Base-by-base conservation (phyloP, 2,329 filamentous ascomycete genomes). In the Ascochyta lentis region DNA sequence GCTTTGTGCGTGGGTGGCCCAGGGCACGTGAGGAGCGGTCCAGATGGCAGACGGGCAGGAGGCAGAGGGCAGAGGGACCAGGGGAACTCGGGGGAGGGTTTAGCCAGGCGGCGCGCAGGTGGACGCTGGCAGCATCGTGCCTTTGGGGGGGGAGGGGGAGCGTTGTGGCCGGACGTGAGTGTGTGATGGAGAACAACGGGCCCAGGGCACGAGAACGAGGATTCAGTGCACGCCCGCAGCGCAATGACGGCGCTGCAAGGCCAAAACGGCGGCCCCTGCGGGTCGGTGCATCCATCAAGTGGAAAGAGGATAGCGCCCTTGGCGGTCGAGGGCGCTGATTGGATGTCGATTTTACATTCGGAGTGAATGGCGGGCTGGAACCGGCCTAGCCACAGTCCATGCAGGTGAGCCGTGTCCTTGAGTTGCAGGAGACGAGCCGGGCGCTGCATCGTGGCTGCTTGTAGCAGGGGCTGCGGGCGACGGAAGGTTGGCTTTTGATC, bases 161-260 rank as follows among this genome's bases (percentile, higher is more conserved):
- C 41, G 63, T 52, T 45, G 57, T 59, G 46, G 61, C 54, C 56
- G 58, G 53, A 57, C 44, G 63, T 54, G 61, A 54, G 60, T 64
- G 60, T 42, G 54, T 63, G 65, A 61, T 63, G 64, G 67, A 64
- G 64, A 66, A 61, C 65, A 60, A 65, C 64, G 62, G 62, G 63
- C 65, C 53, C 59, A 65, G 58, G 64, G 61, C 59, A 68, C 64
- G 63, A 69, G 65, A 67, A 66, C 61, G 60, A 53, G 56, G 50
- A 54, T 53, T 46, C 40, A 49, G 54, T 42, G 60, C 62, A 62
- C 56, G 37, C 58, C 62, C 49, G 58, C 37, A 44, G 40, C 56
- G 59, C 63, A 59, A 65, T 66, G 58, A 65, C 60, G 59, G 35
- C 34, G 49, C 55, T 40, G 54, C 64, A 62, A 59, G 60, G 54